These are phyloP conservation scores for Mycena olivaceomarginata DNA, from an alignment of 768 basidiomycete species.

Conservation along the genomic window DNA sequence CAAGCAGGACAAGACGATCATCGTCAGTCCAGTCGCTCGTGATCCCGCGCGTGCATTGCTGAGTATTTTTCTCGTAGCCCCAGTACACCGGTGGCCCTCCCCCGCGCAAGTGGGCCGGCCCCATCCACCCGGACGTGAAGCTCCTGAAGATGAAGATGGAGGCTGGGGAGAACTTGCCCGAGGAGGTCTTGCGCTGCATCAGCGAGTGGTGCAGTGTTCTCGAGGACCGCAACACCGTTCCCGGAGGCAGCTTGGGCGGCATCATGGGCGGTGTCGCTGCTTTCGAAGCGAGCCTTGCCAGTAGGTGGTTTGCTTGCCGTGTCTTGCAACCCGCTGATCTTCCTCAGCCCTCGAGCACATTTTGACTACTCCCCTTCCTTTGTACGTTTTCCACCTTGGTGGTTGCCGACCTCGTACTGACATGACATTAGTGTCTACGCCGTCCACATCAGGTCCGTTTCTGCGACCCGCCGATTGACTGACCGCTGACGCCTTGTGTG, in stretches of 20 bases:
- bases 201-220: slow-evolving; percentile 77
- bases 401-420: slow-evolving; percentile 16
- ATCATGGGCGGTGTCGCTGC: slow-evolving; percentile 69
- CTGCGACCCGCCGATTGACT: slow-evolving; percentile 1
- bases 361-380: slow-evolving; percentile 79
- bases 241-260: slow-evolving; percentile 62
- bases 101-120: slow-evolving; percentile 60
- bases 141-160: slow-evolving; percentile 47
- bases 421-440: slow-evolving; percentile 71
- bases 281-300: slow-evolving; percentile 72
- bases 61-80: slow-evolving; percentile 29
- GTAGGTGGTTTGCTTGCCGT: slow-evolving; percentile 53
- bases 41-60: background rate
- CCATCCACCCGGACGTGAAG: slow-evolving; percentile 54
- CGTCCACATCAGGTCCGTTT: slow-evolving; percentile 72
- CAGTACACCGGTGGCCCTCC: slow-evolving; percentile 38
- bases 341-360: slow-evolving; percentile 73
- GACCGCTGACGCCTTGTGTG: slow-evolving; percentile 9
- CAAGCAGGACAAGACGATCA: slow-evolving; percentile 39
- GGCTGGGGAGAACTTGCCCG: slow-evolving; percentile 73
- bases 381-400: slow-evolving; percentile 62
- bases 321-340: background rate
- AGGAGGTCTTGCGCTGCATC: slow-evolving; percentile 72
- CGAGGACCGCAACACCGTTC: slow-evolving; percentile 74
- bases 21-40: slow-evolving; percentile 46